Conservation (phyloP, 1,284 basidiomycete species). For the Wallemia hederae region DNA sequence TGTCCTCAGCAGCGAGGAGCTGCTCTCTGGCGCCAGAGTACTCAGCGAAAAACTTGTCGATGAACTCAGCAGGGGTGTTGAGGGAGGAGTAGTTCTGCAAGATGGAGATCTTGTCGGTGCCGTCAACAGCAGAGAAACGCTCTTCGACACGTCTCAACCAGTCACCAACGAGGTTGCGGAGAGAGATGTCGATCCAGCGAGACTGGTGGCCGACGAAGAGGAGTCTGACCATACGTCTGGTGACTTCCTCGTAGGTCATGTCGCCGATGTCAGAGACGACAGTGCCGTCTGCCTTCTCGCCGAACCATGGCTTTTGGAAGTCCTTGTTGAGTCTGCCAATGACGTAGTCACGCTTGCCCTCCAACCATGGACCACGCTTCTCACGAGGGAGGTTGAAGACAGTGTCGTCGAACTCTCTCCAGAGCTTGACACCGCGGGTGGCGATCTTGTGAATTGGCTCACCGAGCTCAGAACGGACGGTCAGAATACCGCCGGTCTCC, state of each 20-base stretch:
- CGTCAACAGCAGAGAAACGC: conserved; percentile 78
- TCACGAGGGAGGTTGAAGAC: conserved; percentile 86
- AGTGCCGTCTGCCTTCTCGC: conserved; percentile 64
- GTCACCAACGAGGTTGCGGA: conserved; percentile 83
- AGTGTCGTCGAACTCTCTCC: conserved; percentile 92
- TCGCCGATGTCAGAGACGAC: conserved; percentile 64
- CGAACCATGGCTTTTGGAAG: conserved; percentile 92
- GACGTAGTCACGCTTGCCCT: conserved; percentile 59
- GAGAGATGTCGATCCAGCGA: conserved; percentile 79
- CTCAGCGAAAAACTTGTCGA: conserved; percentile 53
- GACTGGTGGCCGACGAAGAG: conserved; percentile 77
- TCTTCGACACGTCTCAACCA: conserved; percentile 92
- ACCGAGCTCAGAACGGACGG: conserved; percentile 87
- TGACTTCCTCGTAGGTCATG: conserved; percentile 96
- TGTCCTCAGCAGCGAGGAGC: conserved; percentile 78
- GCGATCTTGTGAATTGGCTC: conserved; percentile 99
- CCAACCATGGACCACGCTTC: conserved; percentile 67
- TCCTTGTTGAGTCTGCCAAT: conserved; percentile 78
- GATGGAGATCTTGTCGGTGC: conserved; percentile 43
- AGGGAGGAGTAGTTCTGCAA: conserved; percentile 67
- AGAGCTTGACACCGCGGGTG: conserved; percentile 78
- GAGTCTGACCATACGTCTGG: conserved; percentile 60
- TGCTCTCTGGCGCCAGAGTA: conserved; percentile 60
- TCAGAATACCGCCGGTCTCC: conserved; percentile 83
- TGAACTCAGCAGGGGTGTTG: conserved; percentile 47